phyloP scores from a whole-genome alignment of 768 basidiomycete species.

The Austroboletus eburneus region DNA sequence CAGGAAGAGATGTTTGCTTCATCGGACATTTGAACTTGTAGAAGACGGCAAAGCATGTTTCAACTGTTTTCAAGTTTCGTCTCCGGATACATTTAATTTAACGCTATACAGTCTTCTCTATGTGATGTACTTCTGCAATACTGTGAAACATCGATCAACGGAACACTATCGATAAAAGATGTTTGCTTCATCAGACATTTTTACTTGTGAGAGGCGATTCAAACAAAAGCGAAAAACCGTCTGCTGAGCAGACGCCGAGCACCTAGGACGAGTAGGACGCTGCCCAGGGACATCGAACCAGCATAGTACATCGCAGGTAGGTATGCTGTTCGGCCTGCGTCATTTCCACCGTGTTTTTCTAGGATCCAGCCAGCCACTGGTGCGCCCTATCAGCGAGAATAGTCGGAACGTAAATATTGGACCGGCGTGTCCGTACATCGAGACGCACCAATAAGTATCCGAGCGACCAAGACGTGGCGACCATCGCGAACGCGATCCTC shows the following conservation, averaged over 20 bases:
- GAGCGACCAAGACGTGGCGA: conserved; percentile 29
- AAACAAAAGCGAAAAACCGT: conserved; percentile 13
- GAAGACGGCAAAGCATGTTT: background rate
- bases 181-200: background rate
- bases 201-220: background rate
- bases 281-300: conserved; percentile 24
- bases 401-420: background rate
- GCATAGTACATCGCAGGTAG: conserved; percentile 31
- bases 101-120: background rate
- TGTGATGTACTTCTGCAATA: background rate
- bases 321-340: conserved; percentile 19
- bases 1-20: background rate
- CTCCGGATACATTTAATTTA: background rate
- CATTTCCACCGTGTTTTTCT: conserved; percentile 20
- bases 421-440: background rate
- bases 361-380: conserved; percentile 30
- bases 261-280: conserved; percentile 18
- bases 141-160: background rate
- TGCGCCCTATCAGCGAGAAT: conserved; percentile 17
- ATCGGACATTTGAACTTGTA: background rate
- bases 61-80: background rate
- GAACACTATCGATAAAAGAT: background rate
- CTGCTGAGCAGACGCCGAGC: conserved; percentile 5
- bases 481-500: conserved; percentile 32
- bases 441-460: conserved; percentile 26